Evolutionary conservation across 805 yeast species (phyloP).

Genomic region (Yamadazyma laniorum): DNA sequence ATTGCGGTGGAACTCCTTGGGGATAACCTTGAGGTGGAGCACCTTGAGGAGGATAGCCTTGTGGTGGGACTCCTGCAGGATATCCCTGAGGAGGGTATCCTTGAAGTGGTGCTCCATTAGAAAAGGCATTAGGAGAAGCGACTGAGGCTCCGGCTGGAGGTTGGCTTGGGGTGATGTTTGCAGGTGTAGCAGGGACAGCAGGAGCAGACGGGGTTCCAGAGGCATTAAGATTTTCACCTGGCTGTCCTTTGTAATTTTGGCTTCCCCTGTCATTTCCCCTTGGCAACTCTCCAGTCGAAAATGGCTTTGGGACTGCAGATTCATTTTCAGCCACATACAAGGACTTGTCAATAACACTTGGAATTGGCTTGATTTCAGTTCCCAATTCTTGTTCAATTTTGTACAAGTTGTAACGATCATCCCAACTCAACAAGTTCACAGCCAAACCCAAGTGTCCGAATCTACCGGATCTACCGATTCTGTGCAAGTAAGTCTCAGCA

Average conservation of each 20-base stretch:
- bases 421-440: constrained; percentile 93
- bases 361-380: constrained; percentile 95
- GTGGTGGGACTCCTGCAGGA: constrained; percentile 8
- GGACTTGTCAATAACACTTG: constrained; percentile 84
- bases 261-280: constrained; percentile 36
- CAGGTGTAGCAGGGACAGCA: constrained; percentile 6
- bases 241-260: constrained; percentile 50
- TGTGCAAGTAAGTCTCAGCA: constrained; percentile 95
- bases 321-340: constrained; percentile 84
- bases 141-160: constrained; percentile 11
- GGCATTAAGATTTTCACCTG: constrained; percentile 17
- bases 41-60: constrained; percentile 13
- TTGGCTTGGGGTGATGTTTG: constrained; percentile 9
- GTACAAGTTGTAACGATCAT: constrained; percentile 89
- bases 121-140: background rate
- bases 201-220: constrained; percentile 6
- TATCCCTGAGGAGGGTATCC: constrained; percentile 9
- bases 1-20: constrained; percentile 23
- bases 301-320: constrained; percentile 81
- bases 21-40: constrained; percentile 17
- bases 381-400: constrained; percentile 97
- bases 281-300: constrained; percentile 66
- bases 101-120: constrained; percentile 14
- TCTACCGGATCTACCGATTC: constrained; percentile 99
- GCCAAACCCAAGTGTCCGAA: constrained; percentile 98